Base-by-base conservation (phyloP, 2,329 filamentous ascomycete genomes). In the Cordyceps militaris region DNA sequence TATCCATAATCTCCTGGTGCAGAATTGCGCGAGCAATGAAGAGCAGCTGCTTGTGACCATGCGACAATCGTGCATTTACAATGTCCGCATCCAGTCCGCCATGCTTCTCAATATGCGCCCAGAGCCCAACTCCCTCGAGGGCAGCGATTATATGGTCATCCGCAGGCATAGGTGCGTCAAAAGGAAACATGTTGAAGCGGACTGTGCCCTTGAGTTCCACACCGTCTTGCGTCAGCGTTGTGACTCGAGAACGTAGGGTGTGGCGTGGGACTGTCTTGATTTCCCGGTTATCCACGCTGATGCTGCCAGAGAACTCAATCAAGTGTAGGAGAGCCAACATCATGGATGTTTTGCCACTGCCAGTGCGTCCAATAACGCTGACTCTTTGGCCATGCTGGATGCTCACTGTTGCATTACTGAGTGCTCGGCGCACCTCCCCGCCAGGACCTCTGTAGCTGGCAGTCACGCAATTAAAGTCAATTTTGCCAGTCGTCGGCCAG, bases 201-300 rank as follows among this genome's bases (percentile, higher is more conserved):
- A 64, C 24, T 4, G 59, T 61, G 4, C 63, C 62, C 7, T 58
- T 58, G 2, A 64, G 58, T 19, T 59, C 55, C 3, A 64, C 51
- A 1, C 64, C 60, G 14, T 71, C 70, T 42, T 72, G 71, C 0
- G 70, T 57, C 0, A 71, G 59, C 0, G 65, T 64, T 4, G 70
- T 63, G 19, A 73, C 69, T 16, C 63, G 66, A 1, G 64, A 64
- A 2, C 69, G 64, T 10, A 71, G 36, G 1, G 63, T 0, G 14
- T 64, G 59, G 11, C 63, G 64, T 0, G 63, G 43, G 0, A 72
- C 57, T 0, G n/a, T 55, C 2, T 55, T 60, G 11, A 70, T 63
- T n/a, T 71, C 65, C 1, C 69, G 28, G 14, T 63, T 65, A 26
- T 72, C 68, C 0, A 73, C 56, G 3, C 59, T 26, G 14, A 71